These are phyloP conservation scores for Ophiostoma australiae DNA, from an alignment of 2,329 filamentous ascomycete species.

Conservation along the genomic window DNA sequence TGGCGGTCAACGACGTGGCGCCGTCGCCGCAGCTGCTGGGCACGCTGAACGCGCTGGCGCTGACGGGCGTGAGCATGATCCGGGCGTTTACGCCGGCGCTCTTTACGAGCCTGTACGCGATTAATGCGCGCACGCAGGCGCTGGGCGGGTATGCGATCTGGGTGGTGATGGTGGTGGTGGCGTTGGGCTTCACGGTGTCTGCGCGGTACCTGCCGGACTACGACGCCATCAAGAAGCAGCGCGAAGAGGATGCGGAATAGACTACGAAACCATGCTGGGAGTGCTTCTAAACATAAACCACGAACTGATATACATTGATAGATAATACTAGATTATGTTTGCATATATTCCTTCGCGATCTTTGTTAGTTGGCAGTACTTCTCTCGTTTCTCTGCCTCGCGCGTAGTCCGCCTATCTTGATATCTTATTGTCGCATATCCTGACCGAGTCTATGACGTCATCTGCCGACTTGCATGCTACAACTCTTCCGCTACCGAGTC, in stretches of 20 bases:
- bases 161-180: slow-evolving; percentile 48
- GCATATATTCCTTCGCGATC: no score
- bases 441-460: no score
- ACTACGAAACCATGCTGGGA: background rate
- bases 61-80: slow-evolving; percentile 58
- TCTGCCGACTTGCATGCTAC: no score
- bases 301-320: background rate
- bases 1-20: slow-evolving; percentile 68
- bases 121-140: slow-evolving; percentile 58
- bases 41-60: slow-evolving; percentile 63
- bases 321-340: no score
- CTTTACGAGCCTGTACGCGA: slow-evolving; percentile 63
- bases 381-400: no score
- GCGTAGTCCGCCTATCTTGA: no score
- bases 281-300: background rate
- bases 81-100: slow-evolving; percentile 62
- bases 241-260: slow-evolving; percentile 10
- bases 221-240: slow-evolving; percentile 29
- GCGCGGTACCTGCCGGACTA: slow-evolving; percentile 38
- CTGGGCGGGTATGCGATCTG: slow-evolving; percentile 62
- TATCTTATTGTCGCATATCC: no score
- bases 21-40: slow-evolving; percentile 61
- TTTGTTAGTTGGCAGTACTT: no score
- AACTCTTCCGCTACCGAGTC: no score
- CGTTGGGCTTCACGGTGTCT: slow-evolving; percentile 34